Percentiles rank a stretch among this genome's conserved stretches.
These are phyloP conservation scores for Diversispora eburnea DNA, from an alignment of 192 early-diverging fungal genomes.

Conservation along the genomic window DNA sequence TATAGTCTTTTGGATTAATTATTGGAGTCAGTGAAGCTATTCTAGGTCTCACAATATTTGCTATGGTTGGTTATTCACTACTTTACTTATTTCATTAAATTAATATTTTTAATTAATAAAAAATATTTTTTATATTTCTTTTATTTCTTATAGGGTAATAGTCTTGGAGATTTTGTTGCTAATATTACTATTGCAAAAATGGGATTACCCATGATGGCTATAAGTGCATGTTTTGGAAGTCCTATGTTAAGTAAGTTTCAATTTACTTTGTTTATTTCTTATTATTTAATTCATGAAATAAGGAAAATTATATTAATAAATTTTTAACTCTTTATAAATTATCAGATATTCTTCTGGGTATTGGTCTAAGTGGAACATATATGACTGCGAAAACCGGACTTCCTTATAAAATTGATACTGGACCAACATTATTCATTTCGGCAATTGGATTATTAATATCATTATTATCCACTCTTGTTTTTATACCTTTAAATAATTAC, in stretches of 20 bases:
- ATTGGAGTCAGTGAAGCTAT: constrained; percentile 77
- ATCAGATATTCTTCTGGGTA: constrained; percentile 75
- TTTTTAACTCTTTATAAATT: not conserved
- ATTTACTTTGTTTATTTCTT: constrained; percentile 15
- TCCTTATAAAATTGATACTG: constrained; percentile 56
- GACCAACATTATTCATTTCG: constrained; percentile 67
- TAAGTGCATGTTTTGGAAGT: constrained; percentile 90
- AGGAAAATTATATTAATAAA: not conserved
- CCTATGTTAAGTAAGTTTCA: constrained; percentile 76
- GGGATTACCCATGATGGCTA: constrained; percentile 92
- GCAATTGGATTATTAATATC: constrained; percentile 63
- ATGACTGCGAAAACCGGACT: constrained; percentile 47
- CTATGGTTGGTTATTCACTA: constrained; percentile 52
- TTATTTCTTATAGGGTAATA: constrained; percentile 57
- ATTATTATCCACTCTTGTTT: constrained; percentile 53
- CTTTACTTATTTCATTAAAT: not conserved
- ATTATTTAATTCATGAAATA: not conserved
- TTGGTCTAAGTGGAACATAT: constrained; percentile 73
- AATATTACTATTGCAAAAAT: constrained; percentile 87
- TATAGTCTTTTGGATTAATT: constrained; percentile 69
- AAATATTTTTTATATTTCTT: not conserved
- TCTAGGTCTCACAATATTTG: constrained; percentile 80
- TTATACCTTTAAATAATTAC: constrained; percentile 61
- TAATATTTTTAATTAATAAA: not conserved
- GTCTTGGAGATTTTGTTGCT: constrained; percentile 87